These are phyloP conservation scores for Solidago caesia DNA, from an alignment of 129 eudicot species.

Conservation along the genomic window DNA sequence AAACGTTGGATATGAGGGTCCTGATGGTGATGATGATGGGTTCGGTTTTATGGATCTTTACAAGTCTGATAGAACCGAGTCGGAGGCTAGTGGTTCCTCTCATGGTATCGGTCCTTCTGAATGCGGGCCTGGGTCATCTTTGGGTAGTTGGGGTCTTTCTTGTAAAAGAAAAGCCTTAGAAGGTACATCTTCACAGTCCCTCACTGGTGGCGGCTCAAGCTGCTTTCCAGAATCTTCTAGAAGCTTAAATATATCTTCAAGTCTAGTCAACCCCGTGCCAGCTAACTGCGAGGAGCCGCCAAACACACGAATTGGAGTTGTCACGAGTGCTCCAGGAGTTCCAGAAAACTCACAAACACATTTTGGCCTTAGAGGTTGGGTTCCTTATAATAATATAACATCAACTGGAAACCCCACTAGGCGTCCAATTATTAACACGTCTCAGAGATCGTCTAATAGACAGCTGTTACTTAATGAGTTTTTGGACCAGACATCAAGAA, in stretches of 20 bases:
- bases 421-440: conserved; percentile 28
- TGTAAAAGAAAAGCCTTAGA: conserved; percentile 74
- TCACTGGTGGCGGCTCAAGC: conserved; percentile 42
- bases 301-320: conserved; percentile 42
- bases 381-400: conserved; percentile 24
- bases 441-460: conserved; percentile 36
- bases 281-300: conserved; percentile 36
- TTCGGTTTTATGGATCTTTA: conserved; percentile 23
- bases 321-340: conserved; percentile 26
- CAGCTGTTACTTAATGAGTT: conserved; percentile 39
- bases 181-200: conserved; percentile 56
- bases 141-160: conserved; percentile 55
- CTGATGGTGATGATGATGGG: conserved; percentile 27
- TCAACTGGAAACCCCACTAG: conserved; percentile 35
- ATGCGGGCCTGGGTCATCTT: conserved; percentile 44
- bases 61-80: conserved; percentile 24
- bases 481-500: conserved; percentile 39
- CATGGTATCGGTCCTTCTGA: conserved; percentile 34
- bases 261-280: conserved; percentile 30
- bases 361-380: conserved; percentile 30
- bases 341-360: conserved; percentile 48
- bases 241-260: conserved; percentile 49
- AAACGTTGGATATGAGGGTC: conserved; percentile 35
- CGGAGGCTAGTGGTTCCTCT: conserved; percentile 31
- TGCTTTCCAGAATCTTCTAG: conserved; percentile 47